A percentile compares a stretch with the other conserved stretches of the same genome.
Evolutionary conservation across 2,329 filamentous ascomycete species (phyloP).

Genomic region (Fusarium sp.): DNA sequence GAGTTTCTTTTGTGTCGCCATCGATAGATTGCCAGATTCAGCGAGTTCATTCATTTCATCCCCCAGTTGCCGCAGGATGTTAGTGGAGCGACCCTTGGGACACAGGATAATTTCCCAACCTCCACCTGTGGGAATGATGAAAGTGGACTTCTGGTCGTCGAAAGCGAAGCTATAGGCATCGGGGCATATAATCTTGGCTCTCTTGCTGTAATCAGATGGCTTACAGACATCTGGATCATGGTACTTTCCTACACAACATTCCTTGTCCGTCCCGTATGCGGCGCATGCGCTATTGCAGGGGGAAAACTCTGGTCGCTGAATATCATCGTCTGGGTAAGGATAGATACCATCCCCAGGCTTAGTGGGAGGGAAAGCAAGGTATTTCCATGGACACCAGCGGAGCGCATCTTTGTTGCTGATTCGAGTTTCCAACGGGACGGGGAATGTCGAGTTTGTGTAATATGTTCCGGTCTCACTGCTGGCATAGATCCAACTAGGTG

Average conservation of each 20-base stretch:
- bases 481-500: slow-evolving; percentile 71
- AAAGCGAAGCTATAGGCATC: slow-evolving; percentile 87
- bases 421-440: slow-evolving; percentile 75
- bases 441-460: slow-evolving; percentile 75
- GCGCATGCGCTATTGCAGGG: slow-evolving; percentile 85
- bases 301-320: slow-evolving; percentile 79
- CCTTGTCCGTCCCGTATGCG: slow-evolving; percentile 74
- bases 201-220: slow-evolving; percentile 76
- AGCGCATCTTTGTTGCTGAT: slow-evolving; percentile 71
- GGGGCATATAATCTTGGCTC: slow-evolving; percentile 82
- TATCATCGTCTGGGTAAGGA: slow-evolving; percentile 83
- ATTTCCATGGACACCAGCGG: slow-evolving; percentile 85
- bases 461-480: slow-evolving; percentile 68
- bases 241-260: slow-evolving; percentile 83
- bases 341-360: slow-evolving; percentile 84
- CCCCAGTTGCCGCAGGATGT: slow-evolving; percentile 69
- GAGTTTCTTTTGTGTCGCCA: slow-evolving; percentile 51
- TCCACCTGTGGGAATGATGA: slow-evolving; percentile 75
- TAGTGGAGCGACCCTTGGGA: slow-evolving; percentile 72
- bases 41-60: slow-evolving; percentile 65
- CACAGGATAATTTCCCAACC: slow-evolving; percentile 87
- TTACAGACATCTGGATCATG: slow-evolving; percentile 74
- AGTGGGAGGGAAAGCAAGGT: slow-evolving; percentile 76
- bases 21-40: slow-evolving; percentile 57
- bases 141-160: slow-evolving; percentile 71